Conservation (phyloP, 345 rosid genomes). For the Gossypium stocksii region DNA sequence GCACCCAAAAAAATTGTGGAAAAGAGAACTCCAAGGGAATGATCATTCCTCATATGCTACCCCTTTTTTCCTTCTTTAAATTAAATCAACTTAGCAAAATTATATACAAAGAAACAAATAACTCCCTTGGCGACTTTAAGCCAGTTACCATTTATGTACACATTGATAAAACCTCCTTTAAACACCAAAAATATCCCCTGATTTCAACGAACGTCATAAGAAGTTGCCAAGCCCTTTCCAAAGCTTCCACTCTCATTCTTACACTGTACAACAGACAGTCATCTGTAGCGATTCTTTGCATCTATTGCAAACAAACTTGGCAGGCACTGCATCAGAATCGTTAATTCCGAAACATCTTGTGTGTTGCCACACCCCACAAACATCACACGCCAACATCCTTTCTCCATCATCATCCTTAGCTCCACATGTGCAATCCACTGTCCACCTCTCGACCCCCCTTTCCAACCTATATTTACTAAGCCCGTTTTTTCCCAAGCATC, state of each 20-base stretch:
- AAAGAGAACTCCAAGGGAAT: neutral
- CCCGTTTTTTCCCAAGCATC: constrained; percentile 39
- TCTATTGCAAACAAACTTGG: constrained; percentile 44
- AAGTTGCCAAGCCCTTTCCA: constrained; percentile 17
- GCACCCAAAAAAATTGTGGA: no score
- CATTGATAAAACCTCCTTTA: neutral
- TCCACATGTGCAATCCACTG: constrained; percentile 60
- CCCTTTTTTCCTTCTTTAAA: neutral
- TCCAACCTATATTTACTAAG: constrained; percentile 47
- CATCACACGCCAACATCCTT: constrained; percentile 69
- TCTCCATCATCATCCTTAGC: constrained; percentile 77
- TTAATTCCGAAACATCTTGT: constrained; percentile 60
- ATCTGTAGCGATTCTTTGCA: constrained; percentile 26
- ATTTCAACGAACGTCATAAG: constrained; percentile 14
- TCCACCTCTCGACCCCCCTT: constrained; percentile 67
- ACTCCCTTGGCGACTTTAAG: constrained; percentile 16
- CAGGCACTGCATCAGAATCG: constrained; percentile 47
- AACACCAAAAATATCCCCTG: neutral
- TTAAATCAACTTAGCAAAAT: neutral
- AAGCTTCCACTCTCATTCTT: constrained; percentile 16
- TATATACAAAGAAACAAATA: constrained; percentile 13
- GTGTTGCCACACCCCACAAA: constrained; percentile 69
- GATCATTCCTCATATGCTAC: neutral
- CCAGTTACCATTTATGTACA: constrained; percentile 26
- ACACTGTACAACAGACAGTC: constrained; percentile 9